These are phyloP conservation scores for Naganishia sp. DNA, from an alignment of 1,284 basidiomycete genomes.

Conservation along the genomic window DNA sequence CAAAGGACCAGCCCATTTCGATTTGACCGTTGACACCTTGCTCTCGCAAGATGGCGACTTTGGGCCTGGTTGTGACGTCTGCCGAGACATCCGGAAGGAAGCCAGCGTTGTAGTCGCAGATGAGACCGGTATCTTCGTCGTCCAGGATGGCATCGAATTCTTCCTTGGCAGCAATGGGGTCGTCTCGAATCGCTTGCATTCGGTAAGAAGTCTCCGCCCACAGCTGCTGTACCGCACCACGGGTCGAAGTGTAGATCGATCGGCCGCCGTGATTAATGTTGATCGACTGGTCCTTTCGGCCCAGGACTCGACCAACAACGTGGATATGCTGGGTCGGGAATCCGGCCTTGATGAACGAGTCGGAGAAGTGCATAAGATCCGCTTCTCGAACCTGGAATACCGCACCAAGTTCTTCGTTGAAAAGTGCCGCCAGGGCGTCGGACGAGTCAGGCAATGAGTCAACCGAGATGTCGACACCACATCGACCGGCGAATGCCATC, in stretches of 20 bases:
- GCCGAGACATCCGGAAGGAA: slow-evolving; percentile 59
- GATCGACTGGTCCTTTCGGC: slow-evolving; percentile 64
- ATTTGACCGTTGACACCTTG: slow-evolving; percentile 98
- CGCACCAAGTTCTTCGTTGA: slow-evolving; percentile 96
- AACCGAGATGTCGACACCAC: slow-evolving; percentile 63
- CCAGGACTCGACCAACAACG: slow-evolving; percentile 69
- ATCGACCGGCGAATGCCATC: slow-evolving; percentile 91
- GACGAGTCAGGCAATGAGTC: slow-evolving; percentile 56
- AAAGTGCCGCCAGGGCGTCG: slow-evolving; percentile 70
- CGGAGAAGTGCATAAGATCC: slow-evolving; percentile 63
- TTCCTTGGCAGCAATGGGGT: slow-evolving; percentile 72
- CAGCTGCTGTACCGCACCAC: slow-evolving; percentile 72
- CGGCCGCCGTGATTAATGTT: slow-evolving; percentile 61
- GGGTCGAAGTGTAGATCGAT: slow-evolving; percentile 66
- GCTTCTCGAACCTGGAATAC: slow-evolving; percentile 78
- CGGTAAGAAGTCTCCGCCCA: slow-evolving; percentile 95
- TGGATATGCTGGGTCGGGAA: slow-evolving; percentile 76
- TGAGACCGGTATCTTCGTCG: slow-evolving; percentile 67
- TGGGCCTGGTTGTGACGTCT: slow-evolving; percentile 61
- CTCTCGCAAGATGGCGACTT: slow-evolving; percentile 92
- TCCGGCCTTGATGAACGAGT: slow-evolving; percentile 66
- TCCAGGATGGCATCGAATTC: slow-evolving; percentile 80
- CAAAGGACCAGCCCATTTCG: slow-evolving; percentile 98
- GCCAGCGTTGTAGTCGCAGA: slow-evolving; percentile 66
- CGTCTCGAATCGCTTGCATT: slow-evolving; percentile 88